These are phyloP conservation scores for Tuber aestivum DNA, from an alignment of 495 filamentous ascomycete species.

Conservation along the genomic window DNA sequence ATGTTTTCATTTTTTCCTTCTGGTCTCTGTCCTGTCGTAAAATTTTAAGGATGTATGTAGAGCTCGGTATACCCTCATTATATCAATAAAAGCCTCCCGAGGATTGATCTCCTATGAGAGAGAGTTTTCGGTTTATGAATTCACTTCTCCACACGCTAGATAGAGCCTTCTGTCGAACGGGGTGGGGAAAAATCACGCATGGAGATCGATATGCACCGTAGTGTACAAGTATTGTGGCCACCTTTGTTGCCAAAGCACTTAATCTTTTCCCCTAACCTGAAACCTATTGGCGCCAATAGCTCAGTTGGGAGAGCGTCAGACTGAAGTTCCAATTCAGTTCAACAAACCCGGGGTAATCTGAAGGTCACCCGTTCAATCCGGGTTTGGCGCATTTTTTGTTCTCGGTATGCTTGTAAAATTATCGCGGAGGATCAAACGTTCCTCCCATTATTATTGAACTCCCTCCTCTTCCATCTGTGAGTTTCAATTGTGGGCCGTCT, in stretches of 20 bases:
- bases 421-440: not conserved
- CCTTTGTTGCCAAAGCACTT: not conserved
- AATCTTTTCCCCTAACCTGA: not conserved
- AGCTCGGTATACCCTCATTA: not conserved
- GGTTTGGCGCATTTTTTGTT: slow-evolving; percentile 30
- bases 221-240: not conserved
- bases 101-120: not conserved
- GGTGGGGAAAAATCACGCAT: not conserved
- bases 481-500: not conserved
- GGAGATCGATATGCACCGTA: not conserved
- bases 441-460: not conserved
- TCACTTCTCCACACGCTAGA: not conserved
- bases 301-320: slow-evolving; percentile 42
- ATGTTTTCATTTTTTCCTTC: not conserved
- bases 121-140: not conserved
- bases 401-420: not conserved
- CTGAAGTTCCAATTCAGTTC: slow-evolving; percentile 23
- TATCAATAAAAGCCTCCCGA: not conserved
- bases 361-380: slow-evolving; percentile 32
- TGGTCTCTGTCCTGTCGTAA: not conserved
- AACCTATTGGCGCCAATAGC: slow-evolving; percentile 33
- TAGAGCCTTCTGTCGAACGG: not conserved
- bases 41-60: not conserved
- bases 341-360: slow-evolving; percentile 21
- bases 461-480: not conserved